These are phyloP conservation scores for Verticillium zaregamsianum DNA, from an alignment of 2,329 filamentous ascomycete species.

Conservation along the genomic window DNA sequence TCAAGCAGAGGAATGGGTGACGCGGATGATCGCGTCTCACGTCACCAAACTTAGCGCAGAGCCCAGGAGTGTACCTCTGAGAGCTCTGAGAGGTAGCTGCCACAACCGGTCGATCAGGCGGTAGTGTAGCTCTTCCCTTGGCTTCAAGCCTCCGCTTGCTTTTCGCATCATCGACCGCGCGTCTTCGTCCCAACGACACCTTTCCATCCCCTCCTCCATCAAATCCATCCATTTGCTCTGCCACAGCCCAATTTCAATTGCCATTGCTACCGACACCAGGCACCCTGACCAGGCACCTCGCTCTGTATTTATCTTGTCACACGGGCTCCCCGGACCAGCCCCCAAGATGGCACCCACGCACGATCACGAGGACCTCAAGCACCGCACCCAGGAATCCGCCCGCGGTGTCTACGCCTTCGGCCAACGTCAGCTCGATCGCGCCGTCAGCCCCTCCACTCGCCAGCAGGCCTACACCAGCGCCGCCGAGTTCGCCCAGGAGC, in stretches of 20 bases:
- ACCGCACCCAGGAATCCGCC: slow-evolving; percentile 26
- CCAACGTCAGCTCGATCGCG: slow-evolving; percentile 41
- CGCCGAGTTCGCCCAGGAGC: slow-evolving; percentile 53
- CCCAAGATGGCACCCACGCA: neutral
- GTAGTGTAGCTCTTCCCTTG: neutral
- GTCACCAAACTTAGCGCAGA: neutral
- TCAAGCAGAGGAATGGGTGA: neutral
- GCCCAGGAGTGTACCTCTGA: neutral
- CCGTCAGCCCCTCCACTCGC: slow-evolving; percentile 58
- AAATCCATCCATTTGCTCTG: neutral
- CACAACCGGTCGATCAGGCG: neutral
- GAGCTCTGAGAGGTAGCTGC: neutral
- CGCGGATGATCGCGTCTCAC: neutral
- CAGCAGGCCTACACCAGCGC: slow-evolving; percentile 50
- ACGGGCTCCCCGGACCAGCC: neutral
- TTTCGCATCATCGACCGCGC: neutral
- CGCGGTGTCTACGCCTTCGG: slow-evolving; percentile 33
- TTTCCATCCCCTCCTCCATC: neutral
- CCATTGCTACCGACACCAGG: neutral
- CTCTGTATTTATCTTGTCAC: no score
- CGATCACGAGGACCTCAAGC: slow-evolving; percentile 8
- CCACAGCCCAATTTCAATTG: neutral
- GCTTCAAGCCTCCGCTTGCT: neutral
- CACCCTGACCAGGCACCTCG: no score
- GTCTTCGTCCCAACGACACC: neutral